Evolutionary conservation across 768 basidiomycete genomes (phyloP), one percentile per base, ranked within the genome.

Genomic region (Hygrophoropsis aurantiaca): DNA sequence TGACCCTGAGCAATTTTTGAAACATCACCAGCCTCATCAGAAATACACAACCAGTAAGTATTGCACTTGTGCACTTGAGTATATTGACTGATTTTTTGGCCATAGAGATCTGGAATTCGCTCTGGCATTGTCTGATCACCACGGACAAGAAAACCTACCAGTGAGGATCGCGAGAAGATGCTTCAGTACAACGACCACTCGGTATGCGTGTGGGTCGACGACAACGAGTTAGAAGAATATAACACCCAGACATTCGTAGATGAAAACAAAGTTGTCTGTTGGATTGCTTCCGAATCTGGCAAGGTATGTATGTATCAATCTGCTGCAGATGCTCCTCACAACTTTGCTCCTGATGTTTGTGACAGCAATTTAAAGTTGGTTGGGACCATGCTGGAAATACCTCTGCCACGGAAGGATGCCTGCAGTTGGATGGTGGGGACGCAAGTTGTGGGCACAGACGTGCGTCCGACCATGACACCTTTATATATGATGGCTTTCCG

Each of bases 241-340:
- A 37, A 36, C 37, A 40, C 48, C 18, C 46, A 48, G 30, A 41
- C 11, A 8, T 50, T 37, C 16, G 24, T 23, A 11, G 38, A 53
- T 36, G 50, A 53, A 30, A 53, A 53, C 15, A 47, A 41, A 21
- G 43, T 53, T 26, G 47, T 38, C 13, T 40, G 48, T 33, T 48
- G 49, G 46, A 40, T 50, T 34, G 32, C 49, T 7, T 48, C 46
- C 11, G 49, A 50, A 49, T 45, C 46, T 27, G 49, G 46, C 34
- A 48, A 41, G 39, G 49, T 50, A 46, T 18, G 45, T 41, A 13
- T 6, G n/a, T n/a, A n/a, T n/a, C n/a, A n/a, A n/a, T 24, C 11
- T 26, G 23, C 25, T 43, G 34, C 10, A 26, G 2, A 30, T 19
- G 42, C 27, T 8, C 9, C 34, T 48, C 3, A 21, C 5, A n/a